Evolutionary conservation across 2,329 filamentous ascomycete genomes (phyloP), one percentile per base, ranked within the genome.

Genomic region (Hymenoscyphus fraxineus): DNA sequence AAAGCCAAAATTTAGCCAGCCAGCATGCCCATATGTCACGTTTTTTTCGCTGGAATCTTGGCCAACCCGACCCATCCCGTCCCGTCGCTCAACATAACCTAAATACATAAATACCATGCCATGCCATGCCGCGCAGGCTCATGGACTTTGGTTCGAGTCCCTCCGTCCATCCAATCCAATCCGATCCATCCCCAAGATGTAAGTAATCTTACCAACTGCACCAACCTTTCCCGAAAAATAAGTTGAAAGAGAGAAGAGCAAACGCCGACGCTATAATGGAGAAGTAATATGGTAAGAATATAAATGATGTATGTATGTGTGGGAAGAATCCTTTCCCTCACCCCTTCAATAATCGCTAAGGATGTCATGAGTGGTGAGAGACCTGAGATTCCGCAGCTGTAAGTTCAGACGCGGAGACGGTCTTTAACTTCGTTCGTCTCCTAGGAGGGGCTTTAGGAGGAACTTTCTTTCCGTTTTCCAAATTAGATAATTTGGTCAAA

Each of bases 391-490:
- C 44, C n/a, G 19, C 41, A 4, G 31, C 39, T 9, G 59, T 7
- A 19, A 64, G 61, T n/a, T 44, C 63, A 6, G 65, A 64, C 12
- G 67, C 66, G 13, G 68, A 60, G 56, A 70, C 68, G n/a, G 60
- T 51, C 65, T 74, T 76, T 55, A 75, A 64, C 57, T 64, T 72
- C 15, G 74, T 75, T 55, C 73, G 67, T 44, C 74, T 69, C 57
- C 73, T 69, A 16, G 74, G 74, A 19, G 74, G 74, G 15, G 73
- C 64, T 60, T 75, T 74, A 0, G 74, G 74, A 7, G 74, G 74
- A 31, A 75, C 54, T 60, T 75, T 75, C 64, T 74, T 76, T 10
- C 40, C 64, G 9, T 66, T 66, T 60, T 73, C 72, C 2, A 67
- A 27, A 27, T 27, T 27, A 27, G 27, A 27, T 27, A 27, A 27